A percentile compares a stretch with the other conserved stretches of the same genome.
Conservation (phyloP, 495 filamentous ascomycete species). For the Penicillium argentinense region DNA sequence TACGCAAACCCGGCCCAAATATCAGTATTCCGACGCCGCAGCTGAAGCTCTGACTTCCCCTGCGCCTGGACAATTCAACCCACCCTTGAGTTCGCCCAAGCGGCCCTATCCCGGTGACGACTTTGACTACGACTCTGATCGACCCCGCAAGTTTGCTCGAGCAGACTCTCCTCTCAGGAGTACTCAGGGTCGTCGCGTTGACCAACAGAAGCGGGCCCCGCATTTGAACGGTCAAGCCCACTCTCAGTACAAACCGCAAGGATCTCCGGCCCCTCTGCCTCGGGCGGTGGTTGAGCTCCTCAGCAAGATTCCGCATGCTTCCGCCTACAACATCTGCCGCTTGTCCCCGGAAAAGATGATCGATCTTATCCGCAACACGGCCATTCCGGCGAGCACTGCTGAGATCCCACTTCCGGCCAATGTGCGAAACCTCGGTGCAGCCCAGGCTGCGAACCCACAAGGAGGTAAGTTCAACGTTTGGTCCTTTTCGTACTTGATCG, state of each 20-base stretch:
- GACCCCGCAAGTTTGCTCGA: conserved; percentile 77
- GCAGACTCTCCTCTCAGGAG: conserved; percentile 87
- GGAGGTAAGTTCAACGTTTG: conserved; percentile 29
- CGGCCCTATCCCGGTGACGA: conserved; percentile 69
- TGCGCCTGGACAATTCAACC: conserved; percentile 45
- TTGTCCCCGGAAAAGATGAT: conserved; percentile 74
- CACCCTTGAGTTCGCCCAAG: conserved; percentile 71
- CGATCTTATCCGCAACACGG: conserved; percentile 64
- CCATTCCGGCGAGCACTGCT: conserved; percentile 58
- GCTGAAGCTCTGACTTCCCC: conserved; percentile 53
- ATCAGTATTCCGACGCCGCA: conserved; percentile 24
- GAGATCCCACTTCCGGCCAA: conserved; percentile 44
- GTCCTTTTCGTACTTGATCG: not conserved
- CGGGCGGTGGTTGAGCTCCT: conserved; percentile 78
- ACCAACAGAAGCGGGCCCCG: conserved; percentile 66
- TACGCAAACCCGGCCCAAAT: conserved; percentile 69
- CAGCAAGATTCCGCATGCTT: conserved; percentile 75
- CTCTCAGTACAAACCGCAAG: conserved; percentile 42
- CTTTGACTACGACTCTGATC: conserved; percentile 62
- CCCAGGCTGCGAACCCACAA: conserved; percentile 31
- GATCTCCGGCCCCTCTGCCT: conserved; percentile 60
- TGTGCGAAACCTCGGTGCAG: conserved; percentile 28
- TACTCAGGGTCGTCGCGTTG: conserved; percentile 74
- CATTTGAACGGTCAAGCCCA: conserved; percentile 36
- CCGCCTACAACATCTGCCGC: conserved; percentile 63